These are phyloP conservation scores for Pisolithus orientalis DNA, from an alignment of 768 basidiomycete species.

Conservation along the genomic window DNA sequence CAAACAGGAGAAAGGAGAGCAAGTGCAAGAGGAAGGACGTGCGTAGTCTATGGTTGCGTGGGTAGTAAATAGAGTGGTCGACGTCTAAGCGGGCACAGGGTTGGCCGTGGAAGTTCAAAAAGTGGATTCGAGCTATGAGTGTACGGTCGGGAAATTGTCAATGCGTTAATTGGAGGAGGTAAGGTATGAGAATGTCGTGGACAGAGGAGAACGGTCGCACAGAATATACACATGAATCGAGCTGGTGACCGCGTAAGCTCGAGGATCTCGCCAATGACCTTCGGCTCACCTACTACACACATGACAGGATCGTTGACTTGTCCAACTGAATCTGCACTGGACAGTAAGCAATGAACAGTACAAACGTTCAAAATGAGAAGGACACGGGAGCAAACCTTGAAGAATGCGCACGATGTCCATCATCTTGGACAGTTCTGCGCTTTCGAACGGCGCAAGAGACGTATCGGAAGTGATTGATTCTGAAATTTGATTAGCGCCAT, in stretches of 20 bases:
- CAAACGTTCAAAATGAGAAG: not conserved
- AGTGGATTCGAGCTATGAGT: conserved; percentile 20
- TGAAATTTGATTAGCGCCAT: conserved; percentile 2
- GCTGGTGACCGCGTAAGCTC: not conserved
- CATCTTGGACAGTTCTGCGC: conserved; percentile 7
- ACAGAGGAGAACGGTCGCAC: not conserved
- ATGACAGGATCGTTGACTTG: conserved; percentile 4
- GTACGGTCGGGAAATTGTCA: conserved; percentile 2
- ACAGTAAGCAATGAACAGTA: too few species aligned
- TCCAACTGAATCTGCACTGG: not conserved
- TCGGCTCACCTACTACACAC: conserved; percentile 6
- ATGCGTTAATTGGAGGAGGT: not conserved
- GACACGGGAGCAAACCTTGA: not conserved
- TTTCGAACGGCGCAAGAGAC: conserved; percentile 11
- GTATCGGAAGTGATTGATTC: conserved; percentile 14
- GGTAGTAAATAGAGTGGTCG: conserved; percentile 20
- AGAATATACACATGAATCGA: conserved; percentile 10
- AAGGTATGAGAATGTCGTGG: too few species aligned
- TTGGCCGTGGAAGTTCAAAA: conserved; percentile 33
- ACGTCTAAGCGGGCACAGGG: conserved; percentile 29
- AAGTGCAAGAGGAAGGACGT: conserved; percentile 32
- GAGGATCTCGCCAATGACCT: too few species aligned
- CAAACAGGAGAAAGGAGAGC: conserved; percentile 37
- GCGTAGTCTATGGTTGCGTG: not conserved
- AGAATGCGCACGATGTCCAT: conserved; percentile 6